These are phyloP conservation scores for Rhipidocladum racemiflorum DNA, from an alignment of 176 grass and related monocot species.

Conservation along the genomic window DNA sequence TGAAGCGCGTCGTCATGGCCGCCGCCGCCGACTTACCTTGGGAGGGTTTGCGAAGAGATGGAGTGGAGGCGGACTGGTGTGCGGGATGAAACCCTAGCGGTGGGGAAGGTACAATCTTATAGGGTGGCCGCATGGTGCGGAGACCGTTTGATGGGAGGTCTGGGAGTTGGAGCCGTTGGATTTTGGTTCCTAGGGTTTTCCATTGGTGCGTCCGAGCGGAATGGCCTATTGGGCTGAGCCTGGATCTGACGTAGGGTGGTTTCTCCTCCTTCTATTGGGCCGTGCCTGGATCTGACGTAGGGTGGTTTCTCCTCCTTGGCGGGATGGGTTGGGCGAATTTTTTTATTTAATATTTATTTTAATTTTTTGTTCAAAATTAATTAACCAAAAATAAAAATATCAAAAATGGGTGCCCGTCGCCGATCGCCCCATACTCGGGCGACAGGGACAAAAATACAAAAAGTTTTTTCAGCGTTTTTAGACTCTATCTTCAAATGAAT, in stretches of 20 bases:
- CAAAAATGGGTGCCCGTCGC: no score
- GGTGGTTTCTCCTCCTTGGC: no score
- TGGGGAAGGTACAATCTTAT: conserved; percentile 3
- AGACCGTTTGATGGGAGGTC: conserved; percentile 25
- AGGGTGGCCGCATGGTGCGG: background rate
- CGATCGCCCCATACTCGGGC: no score
- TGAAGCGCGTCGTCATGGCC: conserved; percentile 82
- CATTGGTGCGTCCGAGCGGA: background rate
- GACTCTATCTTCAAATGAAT: no score
- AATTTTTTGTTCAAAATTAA: no score
- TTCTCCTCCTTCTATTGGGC: background rate
- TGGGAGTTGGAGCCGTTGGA: background rate
- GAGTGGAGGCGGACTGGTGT: conserved; percentile 21
- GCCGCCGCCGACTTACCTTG: conserved; percentile 30
- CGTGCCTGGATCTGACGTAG: background rate
- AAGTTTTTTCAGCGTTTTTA: no score
- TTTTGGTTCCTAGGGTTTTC: conserved; percentile 30
- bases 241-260: no score
- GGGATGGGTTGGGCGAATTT: background rate
- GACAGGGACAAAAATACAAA: no score
- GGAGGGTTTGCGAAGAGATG: background rate
- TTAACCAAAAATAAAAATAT: no score
- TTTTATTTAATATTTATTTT: no score
- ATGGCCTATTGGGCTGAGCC: background rate
- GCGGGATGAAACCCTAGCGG: conserved; percentile 34